A percentile compares a stretch with the other conserved stretches of the same genome.
These are phyloP conservation scores for Alisma plantagoaquatica DNA, from an alignment of 106 monocot species.

Conservation along the genomic window DNA sequence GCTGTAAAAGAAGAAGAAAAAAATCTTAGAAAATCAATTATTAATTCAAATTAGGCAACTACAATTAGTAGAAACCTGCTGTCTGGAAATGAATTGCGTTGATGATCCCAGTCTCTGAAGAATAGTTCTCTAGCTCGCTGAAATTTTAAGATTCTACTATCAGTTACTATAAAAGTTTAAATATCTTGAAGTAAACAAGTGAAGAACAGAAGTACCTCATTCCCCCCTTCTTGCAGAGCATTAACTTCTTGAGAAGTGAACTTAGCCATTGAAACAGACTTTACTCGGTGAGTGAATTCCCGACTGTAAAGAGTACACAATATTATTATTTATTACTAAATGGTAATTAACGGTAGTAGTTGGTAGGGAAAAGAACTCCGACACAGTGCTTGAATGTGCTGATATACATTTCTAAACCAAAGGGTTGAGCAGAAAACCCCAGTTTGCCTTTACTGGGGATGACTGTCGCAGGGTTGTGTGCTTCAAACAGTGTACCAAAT, in stretches of 20 bases:
- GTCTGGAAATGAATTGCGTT: slow-evolving; percentile 19
- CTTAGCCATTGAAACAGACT: slow-evolving; percentile 83
- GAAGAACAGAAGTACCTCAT: slow-evolving; percentile 12
- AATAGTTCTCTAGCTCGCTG: slow-evolving; percentile 20
- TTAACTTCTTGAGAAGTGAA: slow-evolving; percentile 81
- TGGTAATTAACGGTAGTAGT: too few species aligned
- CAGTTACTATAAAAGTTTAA: not conserved
- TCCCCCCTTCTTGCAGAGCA: slow-evolving; percentile 36
- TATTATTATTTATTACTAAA: not conserved
- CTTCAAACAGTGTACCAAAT: too few species aligned
- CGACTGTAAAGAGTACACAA: slow-evolving; percentile 27
- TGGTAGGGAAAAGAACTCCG: too few species aligned
- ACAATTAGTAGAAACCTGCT: slow-evolving; percentile 7
- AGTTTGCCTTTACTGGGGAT: too few species aligned
- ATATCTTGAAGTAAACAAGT: not conserved
- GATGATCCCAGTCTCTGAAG: slow-evolving; percentile 21
- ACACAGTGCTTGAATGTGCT: too few species aligned
- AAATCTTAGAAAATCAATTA: not conserved
- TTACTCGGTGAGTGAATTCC: slow-evolving; percentile 88
- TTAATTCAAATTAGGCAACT: not conserved
- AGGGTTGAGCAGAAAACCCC: too few species aligned
- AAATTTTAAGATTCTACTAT: not conserved
- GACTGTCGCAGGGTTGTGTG: too few species aligned
- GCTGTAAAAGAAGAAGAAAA: slow-evolving; percentile 26
- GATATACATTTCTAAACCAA: too few species aligned